phyloP scores from a whole-genome alignment of 2,329 filamentous ascomycete genomes.

The Atkinsonella texensis region DNA sequence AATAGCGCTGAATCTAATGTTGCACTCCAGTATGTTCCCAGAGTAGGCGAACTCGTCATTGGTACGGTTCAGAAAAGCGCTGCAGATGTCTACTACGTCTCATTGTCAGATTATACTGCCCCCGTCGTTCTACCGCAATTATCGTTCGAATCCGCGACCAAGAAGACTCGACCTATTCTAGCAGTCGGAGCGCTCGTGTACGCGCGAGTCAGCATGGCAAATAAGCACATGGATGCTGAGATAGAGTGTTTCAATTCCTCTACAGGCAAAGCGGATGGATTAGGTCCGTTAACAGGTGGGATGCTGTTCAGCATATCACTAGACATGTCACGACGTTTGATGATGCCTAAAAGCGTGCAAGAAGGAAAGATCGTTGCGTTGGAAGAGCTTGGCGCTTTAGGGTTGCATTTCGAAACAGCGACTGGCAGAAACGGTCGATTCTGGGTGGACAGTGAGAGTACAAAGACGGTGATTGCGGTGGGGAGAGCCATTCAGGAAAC shows the following conservation, averaged over 20 bases:
- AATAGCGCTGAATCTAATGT: not conserved
- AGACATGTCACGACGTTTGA: slow-evolving; percentile 67
- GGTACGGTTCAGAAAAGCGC: slow-evolving; percentile 69
- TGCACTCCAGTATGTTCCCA: slow-evolving; percentile 56
- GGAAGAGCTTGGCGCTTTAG: slow-evolving; percentile 64
- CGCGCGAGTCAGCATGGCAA: slow-evolving; percentile 66
- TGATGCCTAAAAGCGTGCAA: slow-evolving; percentile 50
- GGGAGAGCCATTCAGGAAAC: slow-evolving; percentile 66
- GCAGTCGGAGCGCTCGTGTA: slow-evolving; percentile 70
- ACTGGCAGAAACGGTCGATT: slow-evolving; percentile 86
- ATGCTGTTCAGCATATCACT: slow-evolving; percentile 77
- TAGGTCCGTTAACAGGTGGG: slow-evolving; percentile 72
- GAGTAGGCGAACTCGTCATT: slow-evolving; percentile 75
- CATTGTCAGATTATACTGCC: slow-evolving; percentile 52
- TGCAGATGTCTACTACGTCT: slow-evolving; percentile 68
- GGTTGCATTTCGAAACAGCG: slow-evolving; percentile 82
- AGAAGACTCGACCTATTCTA: slow-evolving; percentile 80
- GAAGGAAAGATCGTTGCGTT: slow-evolving; percentile 59
- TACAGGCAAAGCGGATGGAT: slow-evolving; percentile 78
- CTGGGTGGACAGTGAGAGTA: slow-evolving; percentile 74
- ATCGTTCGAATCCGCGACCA: slow-evolving; percentile 84
- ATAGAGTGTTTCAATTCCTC: slow-evolving; percentile 77
- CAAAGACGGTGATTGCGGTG: slow-evolving; percentile 63
- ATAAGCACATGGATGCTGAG: slow-evolving; percentile 78
- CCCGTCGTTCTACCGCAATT: slow-evolving; percentile 69